Evolutionary conservation across 75 land plant species (phyloP).

Genomic region (Selaginella moellendorffii): DNA sequence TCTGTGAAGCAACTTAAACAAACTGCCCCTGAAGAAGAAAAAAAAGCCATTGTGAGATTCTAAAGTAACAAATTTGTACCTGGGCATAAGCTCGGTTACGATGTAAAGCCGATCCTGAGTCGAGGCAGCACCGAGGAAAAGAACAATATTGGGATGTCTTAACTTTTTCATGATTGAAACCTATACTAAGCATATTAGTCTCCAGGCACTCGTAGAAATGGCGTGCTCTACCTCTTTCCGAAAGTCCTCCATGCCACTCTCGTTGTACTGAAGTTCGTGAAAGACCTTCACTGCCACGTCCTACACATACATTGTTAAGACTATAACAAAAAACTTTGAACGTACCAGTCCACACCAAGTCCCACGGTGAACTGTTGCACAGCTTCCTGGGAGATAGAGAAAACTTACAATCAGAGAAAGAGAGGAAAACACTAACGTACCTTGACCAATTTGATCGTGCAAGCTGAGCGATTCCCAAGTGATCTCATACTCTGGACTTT

Average conservation of each 20-base stretch:
- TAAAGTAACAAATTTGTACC: slow-evolving; percentile 28
- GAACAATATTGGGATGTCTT: slow-evolving; percentile 86
- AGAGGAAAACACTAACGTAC: no score
- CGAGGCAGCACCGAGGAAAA: slow-evolving; percentile 89
- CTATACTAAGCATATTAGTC: slow-evolving; percentile 17
- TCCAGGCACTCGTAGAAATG: not conserved
- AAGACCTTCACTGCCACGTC: not conserved
- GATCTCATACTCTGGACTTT: not conserved
- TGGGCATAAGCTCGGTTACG: slow-evolving; percentile 80
- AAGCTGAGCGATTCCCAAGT: not conserved
- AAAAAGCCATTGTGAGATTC: no score
- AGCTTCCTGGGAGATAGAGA: not conserved
- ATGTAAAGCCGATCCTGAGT: slow-evolving; percentile 67
- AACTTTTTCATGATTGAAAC: slow-evolving; percentile 72
- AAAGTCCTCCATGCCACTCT: not conserved
- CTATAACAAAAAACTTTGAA: not conserved
- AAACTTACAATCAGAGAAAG: no score
- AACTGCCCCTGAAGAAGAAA: slow-evolving; percentile 54
- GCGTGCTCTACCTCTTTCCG: not conserved
- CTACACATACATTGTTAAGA: not conserved
- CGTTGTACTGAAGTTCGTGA: not conserved
- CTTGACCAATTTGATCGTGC: not conserved
- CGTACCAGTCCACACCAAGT: not conserved
- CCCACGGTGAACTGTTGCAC: not conserved
- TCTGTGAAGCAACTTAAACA: slow-evolving; percentile 54